Base-by-base conservation (phyloP, 2,329 filamentous ascomycete species). In the Stachybotrys chlorohalonatus region DNA sequence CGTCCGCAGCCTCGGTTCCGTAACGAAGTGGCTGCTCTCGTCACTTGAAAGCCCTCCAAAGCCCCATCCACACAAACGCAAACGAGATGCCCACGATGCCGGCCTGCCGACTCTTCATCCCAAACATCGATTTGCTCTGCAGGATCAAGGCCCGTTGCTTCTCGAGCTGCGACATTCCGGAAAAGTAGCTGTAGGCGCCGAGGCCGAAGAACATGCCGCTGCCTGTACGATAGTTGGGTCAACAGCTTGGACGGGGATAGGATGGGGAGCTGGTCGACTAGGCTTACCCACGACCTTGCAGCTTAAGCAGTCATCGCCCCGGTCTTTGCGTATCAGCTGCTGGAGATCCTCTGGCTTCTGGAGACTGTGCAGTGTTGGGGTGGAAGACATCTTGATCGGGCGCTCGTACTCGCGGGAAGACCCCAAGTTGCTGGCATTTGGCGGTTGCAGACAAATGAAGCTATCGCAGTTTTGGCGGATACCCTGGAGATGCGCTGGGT, bases 171-270 rank as follows among this genome's bases (percentile, higher is more conserved):
- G 76, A 75, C 70, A 85, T 86, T 55, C 89, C 89, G 3, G 86
- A 88, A 57, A 84, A 75, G 71, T 91, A 92, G 69, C 84, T 91
- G 71, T 92, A 94, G 1, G 78, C 84, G 4, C 84, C 89, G 15
- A 93, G 81, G 1, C 86, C 87, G 54, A 90, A 75, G 59, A 94
- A 90, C 1, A 88, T 86, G 46, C 84, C 79, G 64, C 87, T 86
- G 49, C 89, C 89, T 92, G 62, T 54, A 24, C 11, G 36, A 30
- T 42, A 24, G 48, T 17, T 17, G n/a, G 11, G 54, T 53, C 31
- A 39, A 51, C 30, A 24, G 30, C 47, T 9, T 42, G 13, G 36
- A 9, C 36, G 36, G 36, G 13, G 13, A 9, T 13, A 42, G 13
- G 8, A 42, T 13, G 36, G 36, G 36, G 9, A 9, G 36, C 36